phyloP scores from a whole-genome alignment of 306 rosid genomes.

The Cyamopsis tetragonoloba region DNA sequence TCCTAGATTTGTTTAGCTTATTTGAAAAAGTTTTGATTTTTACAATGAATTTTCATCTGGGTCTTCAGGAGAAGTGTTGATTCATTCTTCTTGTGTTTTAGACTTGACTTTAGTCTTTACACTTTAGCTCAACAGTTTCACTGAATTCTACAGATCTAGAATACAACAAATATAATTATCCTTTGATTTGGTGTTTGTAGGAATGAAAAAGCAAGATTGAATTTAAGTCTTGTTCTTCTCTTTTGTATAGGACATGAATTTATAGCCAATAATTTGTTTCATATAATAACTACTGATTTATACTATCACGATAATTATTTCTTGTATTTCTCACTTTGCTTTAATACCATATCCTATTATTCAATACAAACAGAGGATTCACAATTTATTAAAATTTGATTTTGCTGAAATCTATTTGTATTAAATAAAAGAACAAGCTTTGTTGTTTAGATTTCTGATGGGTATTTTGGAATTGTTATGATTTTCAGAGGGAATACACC shows the following conservation, averaged over 20 bases:
- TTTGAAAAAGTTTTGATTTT: neutral
- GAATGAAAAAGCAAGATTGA: too few species aligned
- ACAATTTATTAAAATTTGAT: neutral
- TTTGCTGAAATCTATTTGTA: neutral
- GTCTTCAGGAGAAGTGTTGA: neutral
- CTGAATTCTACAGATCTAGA: conserved; percentile 18
- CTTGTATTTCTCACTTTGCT: too few species aligned
- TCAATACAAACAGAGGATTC: too few species aligned
- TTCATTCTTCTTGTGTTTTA: neutral
- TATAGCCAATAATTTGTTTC: too few species aligned
- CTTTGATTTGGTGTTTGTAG: neutral
- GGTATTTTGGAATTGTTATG: neutral
- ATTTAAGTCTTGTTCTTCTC: too few species aligned
- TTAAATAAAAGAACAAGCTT: neutral
- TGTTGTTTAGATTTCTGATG: conserved; percentile 24
- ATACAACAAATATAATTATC: neutral
- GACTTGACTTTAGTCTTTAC: neutral
- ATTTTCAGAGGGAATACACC: conserved; percentile 91
- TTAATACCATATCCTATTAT: too few species aligned
- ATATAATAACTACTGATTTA: too few species aligned
- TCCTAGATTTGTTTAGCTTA: neutral
- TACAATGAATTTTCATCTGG: conserved; percentile 6
- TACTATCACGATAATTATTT: too few species aligned
- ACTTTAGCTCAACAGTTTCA: neutral
- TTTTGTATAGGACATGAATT: too few species aligned